A percentile compares a stretch with the other conserved stretches of the same genome.
These are phyloP conservation scores for Dispira simplex DNA, from an alignment of 192 early-diverging fungal species.

Conservation along the genomic window DNA sequence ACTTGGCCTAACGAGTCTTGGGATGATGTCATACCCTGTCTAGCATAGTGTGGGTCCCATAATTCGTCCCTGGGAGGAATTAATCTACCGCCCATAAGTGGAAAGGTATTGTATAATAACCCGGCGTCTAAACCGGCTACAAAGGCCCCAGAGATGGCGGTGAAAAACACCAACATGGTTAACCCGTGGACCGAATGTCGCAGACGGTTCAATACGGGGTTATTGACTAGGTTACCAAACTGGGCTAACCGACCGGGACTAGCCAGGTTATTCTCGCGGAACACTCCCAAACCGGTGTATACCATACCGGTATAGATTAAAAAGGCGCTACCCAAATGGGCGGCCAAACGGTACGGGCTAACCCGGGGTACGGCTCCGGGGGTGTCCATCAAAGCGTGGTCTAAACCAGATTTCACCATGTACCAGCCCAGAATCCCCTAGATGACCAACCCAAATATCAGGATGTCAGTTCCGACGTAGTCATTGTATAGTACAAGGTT, in stretches of 20 bases:
- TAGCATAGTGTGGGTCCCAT: slow-evolving; percentile 23
- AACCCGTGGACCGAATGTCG: slow-evolving; percentile 40
- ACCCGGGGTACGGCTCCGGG: slow-evolving; percentile 78
- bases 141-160: slow-evolving; percentile 82
- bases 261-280: slow-evolving; percentile 49
- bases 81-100: slow-evolving; percentile 78
- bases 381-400: slow-evolving; percentile 57
- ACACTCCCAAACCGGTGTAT: slow-evolving; percentile 60
- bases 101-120: slow-evolving; percentile 94
- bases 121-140: slow-evolving; percentile 97
- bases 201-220: slow-evolving; percentile 41
- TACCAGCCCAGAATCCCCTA: slow-evolving; percentile 93
- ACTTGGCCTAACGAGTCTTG: no score
- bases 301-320: slow-evolving; percentile 69
- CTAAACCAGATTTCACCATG: slow-evolving; percentile 91
- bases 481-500: no score
- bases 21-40: slow-evolving; percentile 4
- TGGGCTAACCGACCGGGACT: slow-evolving; percentile 21
- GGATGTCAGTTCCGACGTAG: no score
- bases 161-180: slow-evolving; percentile 64
- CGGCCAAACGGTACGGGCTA: slow-evolving; percentile 83
- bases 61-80: slow-evolving; percentile 59
- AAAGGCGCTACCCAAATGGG: slow-evolving; percentile 81
- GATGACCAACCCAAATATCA: neutral
- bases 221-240: slow-evolving; percentile 26